Base-by-base conservation (phyloP, 495 filamentous ascomycete species). In the Aspergillus cavernicola region DNA sequence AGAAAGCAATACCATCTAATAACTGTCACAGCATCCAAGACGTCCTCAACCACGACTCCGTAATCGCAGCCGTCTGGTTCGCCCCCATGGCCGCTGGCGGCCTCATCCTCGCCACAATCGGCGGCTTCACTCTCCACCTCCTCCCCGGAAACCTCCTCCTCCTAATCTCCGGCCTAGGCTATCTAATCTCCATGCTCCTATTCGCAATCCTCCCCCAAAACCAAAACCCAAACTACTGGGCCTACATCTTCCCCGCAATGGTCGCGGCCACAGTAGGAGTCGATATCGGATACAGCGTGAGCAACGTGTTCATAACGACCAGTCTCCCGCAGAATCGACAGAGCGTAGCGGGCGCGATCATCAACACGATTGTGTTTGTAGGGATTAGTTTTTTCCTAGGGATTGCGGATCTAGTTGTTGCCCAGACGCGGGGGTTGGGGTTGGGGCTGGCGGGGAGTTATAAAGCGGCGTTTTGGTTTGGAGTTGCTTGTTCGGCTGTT, bases 81-180 rank as follows among this genome's bases (percentile, higher is more conserved):
- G 44, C 53, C 19, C 53, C 53, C 9, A 55, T 55, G 53, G 53
- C 45, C n/a, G 53, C 45, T 18, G 53, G 53, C 8, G 53, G 53
- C 18, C 36, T 55, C 23, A 42, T 50, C 13, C 38, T 53, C 29
- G 51, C 51, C 23, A 53, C 51, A 2, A 15, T 45, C 19, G 41
- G 51, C 40, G 51, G 51, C 22, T 53, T 53, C 51, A 53, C 51
- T 0, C 38, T 53, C 4, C 51, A 53, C 41, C 41, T 46, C 5
- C 20, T 53, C 7, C 51, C 51, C 2, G 51, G 51, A 3, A 53
- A 53, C 28, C 19, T 53, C 3, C 23, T 53, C 1, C 40, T 53
- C 28, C 26, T 53, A 12, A 36, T 53, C 41, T 42, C 38, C 22
- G 40, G 38, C 15, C 28, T 26, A 0, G 50, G 50, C 16, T 43